These are phyloP conservation scores for Kazachstania martiniae DNA, from an alignment of 805 yeast genomes.

Conservation along the genomic window DNA sequence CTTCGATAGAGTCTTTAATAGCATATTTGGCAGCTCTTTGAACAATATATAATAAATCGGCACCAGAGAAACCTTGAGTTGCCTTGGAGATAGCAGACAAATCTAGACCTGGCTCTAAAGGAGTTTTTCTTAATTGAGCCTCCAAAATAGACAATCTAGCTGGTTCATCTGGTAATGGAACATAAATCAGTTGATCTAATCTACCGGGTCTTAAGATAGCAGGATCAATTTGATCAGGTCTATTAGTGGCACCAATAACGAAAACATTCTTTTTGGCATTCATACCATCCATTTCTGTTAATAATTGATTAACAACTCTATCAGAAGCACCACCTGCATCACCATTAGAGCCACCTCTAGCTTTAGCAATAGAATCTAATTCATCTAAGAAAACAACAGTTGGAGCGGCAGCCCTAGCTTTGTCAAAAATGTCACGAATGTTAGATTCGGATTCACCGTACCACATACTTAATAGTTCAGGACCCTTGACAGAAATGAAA, in stretches of 20 bases:
- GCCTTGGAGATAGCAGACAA: conserved; percentile 80
- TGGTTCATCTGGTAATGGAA: conserved; percentile 92
- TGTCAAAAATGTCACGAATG: conserved; percentile 94
- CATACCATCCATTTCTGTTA: conserved; percentile 99
- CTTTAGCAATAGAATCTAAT: conserved; percentile 94
- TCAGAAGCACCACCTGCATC: conserved; percentile 99
- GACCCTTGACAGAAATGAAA: conserved; percentile 68
- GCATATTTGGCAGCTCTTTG: conserved; percentile 99
- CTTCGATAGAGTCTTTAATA: conserved; percentile 94
- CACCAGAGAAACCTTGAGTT: conserved; percentile 98
- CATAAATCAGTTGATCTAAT: conserved; percentile 95
- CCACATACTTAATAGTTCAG: conserved; percentile 81
- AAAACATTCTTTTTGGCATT: conserved; percentile 98
- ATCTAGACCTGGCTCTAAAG: conserved; percentile 94
- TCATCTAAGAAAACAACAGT: conserved; percentile 98
- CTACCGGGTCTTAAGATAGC: conserved; percentile 98
- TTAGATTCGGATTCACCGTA: conserved; percentile 97
- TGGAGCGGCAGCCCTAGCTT: conserved; percentile 99
- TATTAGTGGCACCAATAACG: conserved; percentile 97
- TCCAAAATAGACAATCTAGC: conserved; percentile 88
- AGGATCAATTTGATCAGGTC: conserved; percentile 99
- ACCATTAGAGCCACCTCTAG: conserved; percentile 90
- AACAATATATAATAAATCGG: conserved; percentile 92
- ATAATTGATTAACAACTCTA: conserved; percentile 92
- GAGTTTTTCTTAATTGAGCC: conserved; percentile 97